Evolutionary conservation across 1,284 basidiomycete species (phyloP).

Genomic region (Irpex sp.): DNA sequence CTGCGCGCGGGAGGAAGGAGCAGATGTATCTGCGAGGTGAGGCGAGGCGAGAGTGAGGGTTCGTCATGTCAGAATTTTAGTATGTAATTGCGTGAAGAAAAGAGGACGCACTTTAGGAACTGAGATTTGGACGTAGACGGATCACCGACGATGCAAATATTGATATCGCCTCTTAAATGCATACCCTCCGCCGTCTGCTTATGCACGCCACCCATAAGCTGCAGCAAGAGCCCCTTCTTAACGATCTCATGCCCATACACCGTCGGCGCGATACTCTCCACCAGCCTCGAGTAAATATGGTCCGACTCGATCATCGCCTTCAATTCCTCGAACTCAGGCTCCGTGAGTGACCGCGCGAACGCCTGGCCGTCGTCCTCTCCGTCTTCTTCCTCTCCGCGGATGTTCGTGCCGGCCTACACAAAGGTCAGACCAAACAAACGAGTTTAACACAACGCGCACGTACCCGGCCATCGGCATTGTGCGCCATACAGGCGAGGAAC

Average conservation of each 20-base stretch:
- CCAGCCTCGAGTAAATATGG: constrained; percentile 92
- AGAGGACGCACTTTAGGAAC: constrained; percentile 79
- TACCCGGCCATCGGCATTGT: constrained; percentile 84
- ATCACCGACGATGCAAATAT: constrained; percentile 98
- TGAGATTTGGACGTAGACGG: constrained; percentile 98
- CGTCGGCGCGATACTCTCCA: constrained; percentile 95
- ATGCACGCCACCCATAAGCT: constrained; percentile 99
- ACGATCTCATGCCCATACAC: constrained; percentile 99
- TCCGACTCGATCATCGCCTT: constrained; percentile 91
- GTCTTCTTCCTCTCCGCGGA: constrained; percentile 83
- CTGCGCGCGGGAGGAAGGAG: constrained; percentile 97
- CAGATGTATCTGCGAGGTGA: constrained; percentile 98
- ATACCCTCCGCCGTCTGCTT: constrained; percentile 97
- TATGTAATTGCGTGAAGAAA: not conserved
- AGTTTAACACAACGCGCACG: constrained; percentile 25
- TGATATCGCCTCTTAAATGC: constrained; percentile 96
- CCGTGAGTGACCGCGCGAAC: constrained; percentile 86
- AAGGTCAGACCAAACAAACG: not conserved
- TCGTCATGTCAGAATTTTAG: not conserved
- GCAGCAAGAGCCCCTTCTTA: constrained; percentile 96
- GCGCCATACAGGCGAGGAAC: constrained; percentile 97
- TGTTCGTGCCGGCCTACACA: constrained; percentile 71
- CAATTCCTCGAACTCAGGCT: constrained; percentile 94
- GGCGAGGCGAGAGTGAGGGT: too few species aligned
- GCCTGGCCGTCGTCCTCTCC: constrained; percentile 75